Percentiles rank a stretch among this genome's conserved stretches.
phyloP scores from a whole-genome alignment of 768 basidiomycete genomes.

The Gyrodon lividus region DNA sequence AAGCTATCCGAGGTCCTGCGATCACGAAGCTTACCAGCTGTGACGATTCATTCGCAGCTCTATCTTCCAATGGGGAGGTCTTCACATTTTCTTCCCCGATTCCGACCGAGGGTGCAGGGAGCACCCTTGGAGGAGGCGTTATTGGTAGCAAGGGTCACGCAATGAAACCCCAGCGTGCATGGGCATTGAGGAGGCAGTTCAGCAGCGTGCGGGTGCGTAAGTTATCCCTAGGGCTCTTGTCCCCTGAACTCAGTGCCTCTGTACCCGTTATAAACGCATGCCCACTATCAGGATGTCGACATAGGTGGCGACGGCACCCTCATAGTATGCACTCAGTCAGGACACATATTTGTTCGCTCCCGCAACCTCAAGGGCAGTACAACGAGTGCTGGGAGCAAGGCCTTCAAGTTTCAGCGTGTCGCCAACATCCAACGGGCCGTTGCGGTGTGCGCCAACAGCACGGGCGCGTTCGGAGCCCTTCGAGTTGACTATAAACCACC shows the following conservation, averaged over 20 bases:
- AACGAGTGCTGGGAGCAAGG: slow-evolving; percentile 38
- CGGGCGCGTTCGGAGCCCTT: slow-evolving; percentile 87
- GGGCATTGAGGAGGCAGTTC: slow-evolving; percentile 85
- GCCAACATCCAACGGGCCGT: slow-evolving; percentile 83
- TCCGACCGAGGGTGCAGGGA: slow-evolving; percentile 30
- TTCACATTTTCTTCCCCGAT: slow-evolving; percentile 68
- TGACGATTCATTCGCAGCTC: slow-evolving; percentile 78
- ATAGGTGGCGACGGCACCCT: slow-evolving; percentile 84
- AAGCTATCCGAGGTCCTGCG: slow-evolving; percentile 62
- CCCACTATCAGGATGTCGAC: slow-evolving; percentile 68
- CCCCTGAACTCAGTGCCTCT: not conserved
- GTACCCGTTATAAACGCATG: not conserved
- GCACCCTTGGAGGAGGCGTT: slow-evolving; percentile 2
- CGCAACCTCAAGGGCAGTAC: slow-evolving; percentile 40
- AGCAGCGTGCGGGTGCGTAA: slow-evolving; percentile 70
- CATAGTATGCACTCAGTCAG: slow-evolving; percentile 91
- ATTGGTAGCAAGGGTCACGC: slow-evolving; percentile 32
- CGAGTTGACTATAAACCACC: slow-evolving; percentile 66
- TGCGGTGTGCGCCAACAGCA: slow-evolving; percentile 79
- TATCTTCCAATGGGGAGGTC: slow-evolving; percentile 87
- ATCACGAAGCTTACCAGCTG: slow-evolving; percentile 80
- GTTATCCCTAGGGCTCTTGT: not conserved
- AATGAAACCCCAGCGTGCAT: slow-evolving; percentile 84
- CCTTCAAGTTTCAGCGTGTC: slow-evolving; percentile 77
- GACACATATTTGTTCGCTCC: slow-evolving; percentile 86